Evolutionary conservation across 345 rosid species (phyloP).

Genomic region (Lepidium didymum): DNA sequence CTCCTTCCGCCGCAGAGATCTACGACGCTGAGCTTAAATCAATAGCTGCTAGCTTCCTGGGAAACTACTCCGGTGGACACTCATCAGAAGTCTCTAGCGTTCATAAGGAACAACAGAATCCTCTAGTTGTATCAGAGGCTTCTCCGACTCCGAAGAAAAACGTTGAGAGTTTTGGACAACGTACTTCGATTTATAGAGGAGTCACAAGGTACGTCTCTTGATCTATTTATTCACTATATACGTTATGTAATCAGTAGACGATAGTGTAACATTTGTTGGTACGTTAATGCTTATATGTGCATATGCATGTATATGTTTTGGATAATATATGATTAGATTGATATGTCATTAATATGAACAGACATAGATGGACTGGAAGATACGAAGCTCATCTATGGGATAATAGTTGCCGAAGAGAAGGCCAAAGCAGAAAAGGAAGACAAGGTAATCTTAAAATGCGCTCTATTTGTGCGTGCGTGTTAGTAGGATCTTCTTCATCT

Average conservation of each 20-base stretch:
- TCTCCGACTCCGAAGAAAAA: constrained; percentile 42
- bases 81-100: constrained; percentile 9
- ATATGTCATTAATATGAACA: background rate
- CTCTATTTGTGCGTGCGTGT: background rate
- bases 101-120: constrained; percentile 26
- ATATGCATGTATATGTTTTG: background rate
- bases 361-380: constrained; percentile 95
- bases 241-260: background rate
- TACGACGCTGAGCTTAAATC: constrained; percentile 71
- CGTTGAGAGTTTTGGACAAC: constrained; percentile 74
- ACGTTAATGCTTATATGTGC: background rate
- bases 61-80: constrained; percentile 38
- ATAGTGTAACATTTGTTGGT: background rate
- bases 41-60: constrained; percentile 70
- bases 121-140: constrained; percentile 16
- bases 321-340: background rate
- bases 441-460: constrained; percentile 59
- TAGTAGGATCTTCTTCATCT: background rate
- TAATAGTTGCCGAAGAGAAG: constrained; percentile 90
- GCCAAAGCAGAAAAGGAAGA: constrained; percentile 86
- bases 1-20: constrained; percentile 32
- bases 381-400: constrained; percentile 97
- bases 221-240: too few species aligned
- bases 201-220: constrained; percentile 55
- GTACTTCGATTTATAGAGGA: constrained; percentile 85